Base-by-base conservation (phyloP, 306 rosid species). In the Spatholobus suberectus region DNA sequence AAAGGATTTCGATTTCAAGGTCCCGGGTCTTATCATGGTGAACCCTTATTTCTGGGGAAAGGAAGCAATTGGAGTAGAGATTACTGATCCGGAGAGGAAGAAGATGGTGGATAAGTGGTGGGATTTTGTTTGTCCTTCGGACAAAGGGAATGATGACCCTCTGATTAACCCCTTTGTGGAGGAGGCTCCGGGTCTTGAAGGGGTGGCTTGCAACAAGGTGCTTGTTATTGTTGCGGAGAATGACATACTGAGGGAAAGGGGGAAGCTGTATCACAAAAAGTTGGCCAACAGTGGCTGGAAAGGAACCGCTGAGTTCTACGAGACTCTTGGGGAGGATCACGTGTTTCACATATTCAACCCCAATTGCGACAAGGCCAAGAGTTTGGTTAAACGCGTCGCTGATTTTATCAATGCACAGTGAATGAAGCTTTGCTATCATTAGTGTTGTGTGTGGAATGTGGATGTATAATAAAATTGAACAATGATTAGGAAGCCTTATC, bases 41-140 rank as follows among this genome's bases (percentile, higher is more conserved):
- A 86, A 95, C 70, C 98, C 98, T 20, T 95, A 93, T 38, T 95
- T 93, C 76, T 95, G 98, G 99, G 99, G 98, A 1, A 57, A 87
- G 34, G 84, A 85, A 32, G 87, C 94, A 0, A 85, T 93, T 35
- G 99, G 97, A 0, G 34, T 58, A 41, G 99, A 95, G 85, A 78
- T 78, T 3, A 44, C 18, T 4, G 96, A 95, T 63, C 14, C 14
- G 0, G 73, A 32, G 18, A 87, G 93, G 70, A 92, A 68, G 73
- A 80, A 70, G 7, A 88, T 87, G 97, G 98, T 95, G 85, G 97
- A 93, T 23, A 54, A 34, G 29, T 95, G 99, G 99, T 95, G 99
- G 99, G 83, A 11, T 21, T 92, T 88, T 12, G 96, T 89, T 1
- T 93, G 98, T 80, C 93, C 94, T 17, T 93, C 98, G 0, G 89